Evolutionary conservation across 2,329 filamentous ascomycete genomes (phyloP).

Genomic region (Raffaelea albimanens): DNA sequence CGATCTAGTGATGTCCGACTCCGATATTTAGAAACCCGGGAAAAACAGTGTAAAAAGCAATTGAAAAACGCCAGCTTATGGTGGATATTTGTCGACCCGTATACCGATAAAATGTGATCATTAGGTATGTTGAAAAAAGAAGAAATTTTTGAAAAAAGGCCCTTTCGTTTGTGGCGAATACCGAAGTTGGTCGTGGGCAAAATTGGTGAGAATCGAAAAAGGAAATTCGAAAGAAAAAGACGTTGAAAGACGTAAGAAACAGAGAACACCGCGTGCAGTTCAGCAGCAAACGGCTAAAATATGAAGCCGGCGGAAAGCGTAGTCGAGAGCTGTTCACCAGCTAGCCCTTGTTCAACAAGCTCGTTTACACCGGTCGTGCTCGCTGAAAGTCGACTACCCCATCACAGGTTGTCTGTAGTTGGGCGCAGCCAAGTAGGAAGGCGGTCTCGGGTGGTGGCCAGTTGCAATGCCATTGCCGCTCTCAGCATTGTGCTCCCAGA

Average conservation of each 20-base stretch:
- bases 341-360: no score
- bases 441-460: conserved; percentile 31
- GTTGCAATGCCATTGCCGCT: conserved; percentile 35
- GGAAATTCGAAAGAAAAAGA: not conserved
- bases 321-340: no score
- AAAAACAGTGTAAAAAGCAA: conserved; percentile 2
- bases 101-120: conserved; percentile 16
- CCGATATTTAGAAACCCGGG: not conserved
- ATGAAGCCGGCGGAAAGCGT: conserved; percentile 1
- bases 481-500: conserved; percentile 41
- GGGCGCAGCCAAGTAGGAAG: conserved; percentile 38
- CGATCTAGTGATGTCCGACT: not conserved
- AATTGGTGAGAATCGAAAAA: no score
- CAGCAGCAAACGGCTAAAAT: not conserved
- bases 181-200: no score
- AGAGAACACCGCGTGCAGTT: not conserved
- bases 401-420: conserved; percentile 46
- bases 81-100: conserved; percentile 11
- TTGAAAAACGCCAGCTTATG: no score
- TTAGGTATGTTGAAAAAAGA: conserved; percentile 10
- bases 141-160: no score
- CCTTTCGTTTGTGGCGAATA: no score
- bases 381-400: conserved; percentile 34
- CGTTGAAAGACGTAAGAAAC: not conserved
- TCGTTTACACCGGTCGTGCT: no score